Conservation (phyloP, 2,329 filamentous ascomycete genomes). For the Periconia sp. region DNA sequence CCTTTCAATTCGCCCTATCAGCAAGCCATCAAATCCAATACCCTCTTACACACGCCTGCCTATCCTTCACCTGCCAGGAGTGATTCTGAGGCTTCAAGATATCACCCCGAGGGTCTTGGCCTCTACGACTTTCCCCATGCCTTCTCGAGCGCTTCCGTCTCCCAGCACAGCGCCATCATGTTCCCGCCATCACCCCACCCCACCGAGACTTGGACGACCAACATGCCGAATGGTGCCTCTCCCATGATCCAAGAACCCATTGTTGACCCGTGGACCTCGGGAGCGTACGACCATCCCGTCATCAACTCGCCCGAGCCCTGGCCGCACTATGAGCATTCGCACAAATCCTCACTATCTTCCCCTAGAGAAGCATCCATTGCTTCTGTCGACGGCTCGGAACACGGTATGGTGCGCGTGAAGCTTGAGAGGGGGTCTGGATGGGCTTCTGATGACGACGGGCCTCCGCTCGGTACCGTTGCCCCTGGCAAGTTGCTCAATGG, state of each 20-base stretch:
- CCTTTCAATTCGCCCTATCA: slow-evolving; percentile 41
- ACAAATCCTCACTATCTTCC: slow-evolving; percentile 38
- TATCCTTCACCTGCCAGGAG: slow-evolving; percentile 40
- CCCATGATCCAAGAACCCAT: slow-evolving; percentile 32
- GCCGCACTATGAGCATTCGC: slow-evolving; percentile 30
- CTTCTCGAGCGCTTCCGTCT: slow-evolving; percentile 12
- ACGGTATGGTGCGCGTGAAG: slow-evolving; percentile 30
- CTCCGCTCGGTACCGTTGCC: slow-evolving; percentile 32
- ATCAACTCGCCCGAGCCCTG: slow-evolving; percentile 35
- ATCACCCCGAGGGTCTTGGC: slow-evolving; percentile 32
- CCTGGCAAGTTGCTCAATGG: slow-evolving; percentile 29
- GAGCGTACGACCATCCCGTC: slow-evolving; percentile 37
- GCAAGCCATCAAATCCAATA: slow-evolving; percentile 23
- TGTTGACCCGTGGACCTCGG: slow-evolving; percentile 34
- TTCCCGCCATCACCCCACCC: slow-evolving; percentile 40
- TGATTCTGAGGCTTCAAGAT: slow-evolving; percentile 28
- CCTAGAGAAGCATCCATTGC: slow-evolving; percentile 36
- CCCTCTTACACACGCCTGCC: slow-evolving; percentile 31
- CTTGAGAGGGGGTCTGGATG: slow-evolving; percentile 28
- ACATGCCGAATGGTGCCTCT: slow-evolving; percentile 29
- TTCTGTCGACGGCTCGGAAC: slow-evolving; percentile 34
- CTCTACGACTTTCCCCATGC: slow-evolving; percentile 35
- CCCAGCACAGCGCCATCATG: slow-evolving; percentile 13
- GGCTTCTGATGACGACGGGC: slow-evolving; percentile 24
- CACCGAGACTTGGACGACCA: slow-evolving; percentile 36